Evolutionary conservation across 2,329 filamentous ascomycete genomes (phyloP).

Genomic region (Colletotrichum falcatum): DNA sequence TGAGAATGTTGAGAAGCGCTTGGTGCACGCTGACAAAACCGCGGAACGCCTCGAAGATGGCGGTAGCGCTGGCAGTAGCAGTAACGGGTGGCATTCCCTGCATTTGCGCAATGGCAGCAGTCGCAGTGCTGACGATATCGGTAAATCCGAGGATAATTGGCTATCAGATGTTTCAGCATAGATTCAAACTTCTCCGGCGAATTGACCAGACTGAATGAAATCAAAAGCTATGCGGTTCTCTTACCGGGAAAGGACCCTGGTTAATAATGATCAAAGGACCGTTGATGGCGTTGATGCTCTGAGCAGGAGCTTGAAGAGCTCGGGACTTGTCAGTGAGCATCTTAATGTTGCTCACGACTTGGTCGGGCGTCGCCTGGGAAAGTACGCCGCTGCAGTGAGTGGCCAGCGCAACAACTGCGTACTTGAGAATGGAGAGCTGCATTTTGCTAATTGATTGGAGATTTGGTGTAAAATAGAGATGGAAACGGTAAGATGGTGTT

Average conservation of each 20-base stretch:
- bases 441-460: constrained; percentile 29
- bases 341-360: constrained; percentile 45
- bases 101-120: constrained; percentile 41
- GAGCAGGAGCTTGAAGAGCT: constrained; percentile 45
- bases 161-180: constrained; percentile 29
- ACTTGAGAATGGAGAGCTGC: constrained; percentile 41
- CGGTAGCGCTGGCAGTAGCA: constrained; percentile 32
- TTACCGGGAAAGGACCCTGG: constrained; percentile 49
- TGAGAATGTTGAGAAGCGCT: constrained; percentile 50
- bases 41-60: constrained; percentile 47
- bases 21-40: constrained; percentile 49
- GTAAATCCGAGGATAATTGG: constrained; percentile 47
- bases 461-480: background rate
- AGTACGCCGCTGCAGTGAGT: constrained; percentile 40
- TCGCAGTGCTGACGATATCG: constrained; percentile 47
- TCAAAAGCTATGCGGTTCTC: background rate
- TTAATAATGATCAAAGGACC: constrained; percentile 45
- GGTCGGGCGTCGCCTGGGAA: constrained; percentile 34
- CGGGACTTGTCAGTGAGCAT: constrained; percentile 45
- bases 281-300: constrained; percentile 46
- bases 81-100: constrained; percentile 37
- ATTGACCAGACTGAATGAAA: background rate
- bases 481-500: background rate
- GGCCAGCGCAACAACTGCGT: constrained; percentile 39
- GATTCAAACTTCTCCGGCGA: accelerated